These are phyloP conservation scores for Hericium rajendrae DNA, from an alignment of 768 basidiomycete genomes.

Conservation along the genomic window DNA sequence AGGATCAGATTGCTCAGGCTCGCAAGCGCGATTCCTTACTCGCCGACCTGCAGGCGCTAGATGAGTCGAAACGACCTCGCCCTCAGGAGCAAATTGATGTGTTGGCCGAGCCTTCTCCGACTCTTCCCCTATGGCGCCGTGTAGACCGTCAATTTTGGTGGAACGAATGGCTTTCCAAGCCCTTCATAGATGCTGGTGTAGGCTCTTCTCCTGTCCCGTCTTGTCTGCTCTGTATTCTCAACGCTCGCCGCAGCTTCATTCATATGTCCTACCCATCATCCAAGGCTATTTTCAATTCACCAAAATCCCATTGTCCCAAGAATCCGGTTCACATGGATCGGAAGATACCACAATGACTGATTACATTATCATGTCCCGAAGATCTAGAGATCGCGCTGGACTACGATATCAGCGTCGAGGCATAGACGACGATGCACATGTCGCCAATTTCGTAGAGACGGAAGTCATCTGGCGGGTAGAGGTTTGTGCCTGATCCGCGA, in stretches of 20 bases:
- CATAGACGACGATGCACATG: slow-evolving; percentile 85
- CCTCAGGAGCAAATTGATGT: slow-evolving; percentile 35
- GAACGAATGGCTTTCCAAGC: slow-evolving; percentile 83
- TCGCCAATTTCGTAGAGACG: slow-evolving; percentile 94
- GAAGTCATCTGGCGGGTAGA: slow-evolving; percentile 81
- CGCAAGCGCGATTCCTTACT: slow-evolving; percentile 52
- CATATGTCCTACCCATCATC: slow-evolving; percentile 84
- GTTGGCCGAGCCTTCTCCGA: slow-evolving; percentile 63
- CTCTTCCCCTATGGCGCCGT: slow-evolving; percentile 83
- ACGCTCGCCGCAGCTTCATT: slow-evolving; percentile 47
- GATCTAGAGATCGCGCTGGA: slow-evolving; percentile 85
- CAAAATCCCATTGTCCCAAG: slow-evolving; percentile 51
- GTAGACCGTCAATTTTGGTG: slow-evolving; percentile 93
- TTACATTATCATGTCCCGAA: slow-evolving; percentile 75
- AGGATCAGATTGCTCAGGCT: slow-evolving; percentile 48
- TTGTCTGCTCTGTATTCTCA: background rate
- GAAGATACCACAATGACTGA: slow-evolving; percentile 41
- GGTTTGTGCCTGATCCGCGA: slow-evolving; percentile 31
- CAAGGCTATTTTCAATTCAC: slow-evolving; percentile 86
- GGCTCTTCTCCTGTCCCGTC: slow-evolving; percentile 12
- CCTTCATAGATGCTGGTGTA: slow-evolving; percentile 84
- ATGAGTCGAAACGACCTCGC: slow-evolving; percentile 18
- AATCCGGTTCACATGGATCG: slow-evolving; percentile 30
- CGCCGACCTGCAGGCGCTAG: slow-evolving; percentile 47
- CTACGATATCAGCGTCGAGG: slow-evolving; percentile 92